Evolutionary conservation across 257 asterid species (phyloP).

Genomic region (Lantana camara): DNA sequence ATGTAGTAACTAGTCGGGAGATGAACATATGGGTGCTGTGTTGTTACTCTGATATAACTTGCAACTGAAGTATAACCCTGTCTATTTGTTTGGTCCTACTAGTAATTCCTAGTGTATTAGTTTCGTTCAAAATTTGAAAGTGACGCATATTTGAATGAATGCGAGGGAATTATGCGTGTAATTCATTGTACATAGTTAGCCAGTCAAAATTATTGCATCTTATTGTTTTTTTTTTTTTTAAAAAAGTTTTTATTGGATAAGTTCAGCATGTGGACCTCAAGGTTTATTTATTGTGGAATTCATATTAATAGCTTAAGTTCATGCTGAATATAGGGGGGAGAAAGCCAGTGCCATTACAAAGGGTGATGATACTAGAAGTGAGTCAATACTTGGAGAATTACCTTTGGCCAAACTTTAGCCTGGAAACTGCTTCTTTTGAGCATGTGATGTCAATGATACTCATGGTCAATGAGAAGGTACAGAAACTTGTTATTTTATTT

Average conservation of each 20-base stretch:
- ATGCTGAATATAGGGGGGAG: conserved; percentile 64
- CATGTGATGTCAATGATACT: conserved; percentile 98
- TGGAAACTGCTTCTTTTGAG: conserved; percentile 89
- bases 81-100: conserved; percentile 1
- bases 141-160: not conserved
- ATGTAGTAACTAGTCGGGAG: conserved; percentile 5
- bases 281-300: conserved; percentile 15
- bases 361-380: conserved; percentile 98
- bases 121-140: not conserved
- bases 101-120: not conserved
- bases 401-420: conserved; percentile 90
- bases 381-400: conserved; percentile 97
- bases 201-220: not conserved
- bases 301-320: conserved; percentile 23
- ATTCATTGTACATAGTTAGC: not conserved
- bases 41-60: not conserved
- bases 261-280: conserved; percentile 17
- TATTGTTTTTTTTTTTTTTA: not conserved
- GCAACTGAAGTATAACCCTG: not conserved
- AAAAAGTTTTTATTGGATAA: not conserved
- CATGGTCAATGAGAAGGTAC: conserved; percentile 98
- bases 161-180: not conserved
- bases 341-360: conserved; percentile 91
- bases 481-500: not conserved
- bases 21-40: not conserved